Evolutionary conservation across 2,329 filamentous ascomycete species (phyloP), one percentile per base, ranked within the genome.

Genomic region (Nemania diffusa): DNA sequence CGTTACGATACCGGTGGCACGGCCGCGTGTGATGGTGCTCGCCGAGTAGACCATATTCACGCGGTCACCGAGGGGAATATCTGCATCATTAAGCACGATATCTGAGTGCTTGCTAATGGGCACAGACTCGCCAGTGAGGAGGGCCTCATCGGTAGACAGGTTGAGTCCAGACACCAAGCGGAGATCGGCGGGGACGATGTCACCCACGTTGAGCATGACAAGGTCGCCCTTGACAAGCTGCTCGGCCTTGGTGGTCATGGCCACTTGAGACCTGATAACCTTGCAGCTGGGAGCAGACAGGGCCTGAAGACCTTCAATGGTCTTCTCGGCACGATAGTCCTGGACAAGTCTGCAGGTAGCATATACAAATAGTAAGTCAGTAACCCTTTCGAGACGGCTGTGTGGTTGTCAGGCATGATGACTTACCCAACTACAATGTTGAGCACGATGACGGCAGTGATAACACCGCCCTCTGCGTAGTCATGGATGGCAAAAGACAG

Each of bases 61-160:
- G 24, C 90, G 87, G 76, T 93, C 91, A 62, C 90, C 91, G 65
- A 91, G 86, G 22, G 89, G 85, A 66, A 90, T 84, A 40, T 86
- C 82, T 44, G 78, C 74, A 65, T 85, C 82, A 48, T 83, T 80
- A 58, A 90, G 84, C 53, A 88, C 79, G 51, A 79, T 82, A 40
- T 88, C 83, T n/a, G 87, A 81, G 73, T 87, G 83, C 81, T 93
- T 90, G 82, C 83, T 87, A 62, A 91, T 89, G 65, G 91, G 88
- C 6, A 91, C 79, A 40, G 91, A 91, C 80, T 93, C 91, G 69
- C 91, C 91, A 15, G 91, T 93, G 44, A 93, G 85, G 65, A 92
- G 84, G 13, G 91, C 90, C 78, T 93, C 91, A 68, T 97, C 92
- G 70, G 90, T 91, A 57, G 90, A 91, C 66, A 93, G 81, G 78